Conservation (phyloP, 1,284 basidiomycete species). For the Paramarasmius palmivorus region DNA sequence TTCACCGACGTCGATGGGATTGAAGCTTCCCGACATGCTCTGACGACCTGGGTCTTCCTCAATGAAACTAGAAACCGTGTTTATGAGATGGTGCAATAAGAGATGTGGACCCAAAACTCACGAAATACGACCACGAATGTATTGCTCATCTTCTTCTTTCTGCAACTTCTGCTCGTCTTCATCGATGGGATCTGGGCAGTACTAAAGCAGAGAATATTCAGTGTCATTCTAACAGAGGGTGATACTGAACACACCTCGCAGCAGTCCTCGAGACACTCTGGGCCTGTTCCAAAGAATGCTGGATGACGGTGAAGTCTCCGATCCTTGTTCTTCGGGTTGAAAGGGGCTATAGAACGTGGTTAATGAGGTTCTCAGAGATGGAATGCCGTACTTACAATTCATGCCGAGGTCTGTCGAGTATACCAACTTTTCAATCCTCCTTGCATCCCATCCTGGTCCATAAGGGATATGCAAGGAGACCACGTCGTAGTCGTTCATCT, state of each 20-base stretch:
- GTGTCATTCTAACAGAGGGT: neutral
- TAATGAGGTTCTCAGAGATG: too few relatives aligned
- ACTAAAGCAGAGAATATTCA: constrained; percentile 27
- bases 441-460: constrained; percentile 60
- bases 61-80: constrained; percentile 41
- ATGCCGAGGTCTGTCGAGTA: constrained; percentile 58
- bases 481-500: constrained; percentile 63
- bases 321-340: constrained; percentile 62
- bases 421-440: constrained; percentile 56
- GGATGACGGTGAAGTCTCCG: constrained; percentile 60
- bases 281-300: constrained; percentile 59
- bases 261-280: constrained; percentile 58
- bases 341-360: constrained; percentile 43
- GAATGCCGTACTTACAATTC: constrained; percentile 46
- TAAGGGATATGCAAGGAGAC: constrained; percentile 60
- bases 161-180: constrained; percentile 52
- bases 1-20: constrained; percentile 63
- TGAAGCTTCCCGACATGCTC: constrained; percentile 60
- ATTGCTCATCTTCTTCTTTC: constrained; percentile 49
- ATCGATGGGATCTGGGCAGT: constrained; percentile 50
- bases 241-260: constrained; percentile 43
- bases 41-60: constrained; percentile 61
- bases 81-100: neutral
- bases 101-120: constrained; percentile 30
- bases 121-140: constrained; percentile 54